Evolutionary conservation across 2,329 filamentous ascomycete genomes (phyloP).

Genomic region (Xylaria sp.): DNA sequence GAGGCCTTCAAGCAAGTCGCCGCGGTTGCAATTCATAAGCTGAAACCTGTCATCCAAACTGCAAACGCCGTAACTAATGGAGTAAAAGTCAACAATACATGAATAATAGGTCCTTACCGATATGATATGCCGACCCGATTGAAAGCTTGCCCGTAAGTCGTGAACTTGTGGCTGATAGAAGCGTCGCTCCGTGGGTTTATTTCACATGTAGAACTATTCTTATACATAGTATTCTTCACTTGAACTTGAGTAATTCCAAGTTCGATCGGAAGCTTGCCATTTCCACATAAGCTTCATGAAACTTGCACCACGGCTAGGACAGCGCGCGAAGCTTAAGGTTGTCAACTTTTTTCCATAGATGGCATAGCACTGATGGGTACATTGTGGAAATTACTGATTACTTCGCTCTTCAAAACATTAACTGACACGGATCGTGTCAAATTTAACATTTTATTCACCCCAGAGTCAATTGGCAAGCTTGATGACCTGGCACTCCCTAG

Average conservation of each 20-base stretch:
- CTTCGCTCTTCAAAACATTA: background rate
- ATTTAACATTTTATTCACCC: no score
- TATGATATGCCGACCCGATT: background rate
- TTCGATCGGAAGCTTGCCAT: no score
- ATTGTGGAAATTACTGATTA: background rate
- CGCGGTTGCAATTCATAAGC: constrained; percentile 70
- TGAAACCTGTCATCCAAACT: constrained; percentile 53
- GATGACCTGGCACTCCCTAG: no score
- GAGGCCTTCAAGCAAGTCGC: constrained; percentile 83
- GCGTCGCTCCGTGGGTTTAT: background rate
- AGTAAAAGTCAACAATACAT: background rate
- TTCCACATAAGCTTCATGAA: background rate
- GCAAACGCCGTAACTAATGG: constrained; percentile 12
- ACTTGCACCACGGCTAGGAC: no score
- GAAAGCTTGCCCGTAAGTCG: background rate
- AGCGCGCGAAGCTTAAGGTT: background rate
- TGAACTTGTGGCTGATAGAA: background rate
- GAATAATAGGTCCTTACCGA: background rate
- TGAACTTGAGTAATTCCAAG: background rate
- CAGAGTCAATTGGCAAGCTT: no score
- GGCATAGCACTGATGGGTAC: background rate
- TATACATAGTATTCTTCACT: background rate
- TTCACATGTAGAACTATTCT: background rate
- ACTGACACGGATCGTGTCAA: background rate
- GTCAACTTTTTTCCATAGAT: background rate